Conservation (phyloP, 176 grass and related monocot genomes). For the Zizania latifolia region DNA sequence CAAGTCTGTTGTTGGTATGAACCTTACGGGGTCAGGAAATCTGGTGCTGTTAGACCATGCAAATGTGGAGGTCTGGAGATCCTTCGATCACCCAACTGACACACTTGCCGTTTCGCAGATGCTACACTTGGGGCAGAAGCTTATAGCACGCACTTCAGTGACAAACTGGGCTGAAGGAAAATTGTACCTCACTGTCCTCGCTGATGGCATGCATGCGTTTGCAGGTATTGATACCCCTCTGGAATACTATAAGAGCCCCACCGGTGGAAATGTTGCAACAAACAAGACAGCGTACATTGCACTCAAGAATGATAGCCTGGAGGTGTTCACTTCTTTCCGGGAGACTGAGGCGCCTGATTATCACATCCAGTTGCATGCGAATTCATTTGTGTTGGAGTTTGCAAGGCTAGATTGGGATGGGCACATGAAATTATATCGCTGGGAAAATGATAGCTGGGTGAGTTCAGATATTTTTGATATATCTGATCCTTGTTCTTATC, state of each 20-base stretch:
- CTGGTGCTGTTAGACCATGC: conserved; percentile 29
- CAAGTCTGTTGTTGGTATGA: conserved; percentile 19
- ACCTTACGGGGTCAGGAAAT: conserved; percentile 22
- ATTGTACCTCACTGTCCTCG: neutral
- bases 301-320: conserved; percentile 29
- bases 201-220: conserved; percentile 21
- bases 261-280: neutral
- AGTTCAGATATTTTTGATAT: conserved; percentile 24
- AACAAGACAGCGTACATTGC: conserved; percentile 9
- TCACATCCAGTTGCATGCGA: neutral
- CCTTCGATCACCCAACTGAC: conserved; percentile 49
- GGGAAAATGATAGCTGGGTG: neutral
- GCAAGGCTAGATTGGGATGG: conserved; percentile 43
- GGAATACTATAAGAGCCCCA: conserved; percentile 20
- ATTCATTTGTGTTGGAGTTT: conserved; percentile 13
- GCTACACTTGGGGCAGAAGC: conserved; percentile 13
- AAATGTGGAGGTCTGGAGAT: conserved; percentile 23
- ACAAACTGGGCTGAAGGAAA: conserved; percentile 21
- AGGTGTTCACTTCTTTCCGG: conserved; percentile 2
- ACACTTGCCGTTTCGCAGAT: conserved; percentile 33
- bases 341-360: neutral
- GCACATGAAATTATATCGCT: conserved; percentile 34
- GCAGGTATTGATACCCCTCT: conserved; percentile 20
- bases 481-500: conserved; percentile 33
- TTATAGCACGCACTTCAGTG: neutral